Percentiles rank a stretch among this genome's conserved stretches.
Conservation (phyloP, 1,139 yeast species). For the Suhomyces guaymorum region DNA sequence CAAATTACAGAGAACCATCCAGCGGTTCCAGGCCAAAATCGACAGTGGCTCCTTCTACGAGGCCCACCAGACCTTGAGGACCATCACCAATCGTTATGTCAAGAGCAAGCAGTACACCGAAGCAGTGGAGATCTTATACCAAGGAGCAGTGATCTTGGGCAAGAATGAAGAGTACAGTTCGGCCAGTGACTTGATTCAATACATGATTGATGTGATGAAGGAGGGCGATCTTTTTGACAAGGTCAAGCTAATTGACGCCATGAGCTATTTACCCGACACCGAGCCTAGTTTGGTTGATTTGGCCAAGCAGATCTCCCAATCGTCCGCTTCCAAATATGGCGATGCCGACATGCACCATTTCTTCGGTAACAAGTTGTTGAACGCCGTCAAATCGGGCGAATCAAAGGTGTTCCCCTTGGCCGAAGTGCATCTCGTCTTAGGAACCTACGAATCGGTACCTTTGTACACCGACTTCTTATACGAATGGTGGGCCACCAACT, state of each 20-base stretch:
- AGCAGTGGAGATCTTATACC: slow-evolving; percentile 71
- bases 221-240: slow-evolving; percentile 45
- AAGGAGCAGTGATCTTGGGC: slow-evolving; percentile 68
- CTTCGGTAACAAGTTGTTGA: slow-evolving; percentile 65
- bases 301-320: slow-evolving; percentile 59
- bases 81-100: slow-evolving; percentile 82
- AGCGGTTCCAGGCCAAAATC: slow-evolving; percentile 68
- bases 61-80: slow-evolving; percentile 90
- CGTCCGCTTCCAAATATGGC: slow-evolving; percentile 56
- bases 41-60: slow-evolving; percentile 81
- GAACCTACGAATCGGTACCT: slow-evolving; percentile 60
- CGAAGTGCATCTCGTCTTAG: slow-evolving; percentile 64
- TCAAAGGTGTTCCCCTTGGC: slow-evolving; percentile 42
- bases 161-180: slow-evolving; percentile 75
- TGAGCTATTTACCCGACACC: slow-evolving; percentile 52
- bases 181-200: slow-evolving; percentile 74
- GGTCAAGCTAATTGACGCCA: slow-evolving; percentile 42
- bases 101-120: slow-evolving; percentile 64
- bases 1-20: slow-evolving; percentile 60
- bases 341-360: slow-evolving; percentile 75
- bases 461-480: slow-evolving; percentile 55
- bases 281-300: slow-evolving; percentile 72
- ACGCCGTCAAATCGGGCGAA: slow-evolving; percentile 22
- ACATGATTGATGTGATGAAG: slow-evolving; percentile 67
- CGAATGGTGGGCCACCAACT: slow-evolving; percentile 55